phyloP scores from a whole-genome alignment of 306 rosid species.

The Prunus persica region DNA sequence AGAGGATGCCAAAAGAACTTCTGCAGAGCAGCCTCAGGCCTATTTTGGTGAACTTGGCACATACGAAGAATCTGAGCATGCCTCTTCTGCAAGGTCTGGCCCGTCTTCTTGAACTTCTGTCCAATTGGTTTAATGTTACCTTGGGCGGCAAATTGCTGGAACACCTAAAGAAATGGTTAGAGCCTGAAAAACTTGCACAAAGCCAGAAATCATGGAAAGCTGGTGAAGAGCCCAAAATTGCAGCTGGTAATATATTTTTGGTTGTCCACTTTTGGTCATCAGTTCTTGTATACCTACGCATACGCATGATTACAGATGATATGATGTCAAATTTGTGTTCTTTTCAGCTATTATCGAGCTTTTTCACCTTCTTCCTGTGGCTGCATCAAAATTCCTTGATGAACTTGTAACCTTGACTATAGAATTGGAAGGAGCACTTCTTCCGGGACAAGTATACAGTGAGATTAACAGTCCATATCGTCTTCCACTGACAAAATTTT shows the following conservation, averaged over 20 bases:
- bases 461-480: conserved; percentile 98
- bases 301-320: conserved; percentile 17
- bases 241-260: conserved; percentile 67
- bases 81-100: conserved; percentile 99
- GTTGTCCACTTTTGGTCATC: conserved; percentile 22
- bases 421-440: conserved; percentile 98
- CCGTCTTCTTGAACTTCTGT: conserved; percentile 89
- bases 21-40: conserved; percentile 97
- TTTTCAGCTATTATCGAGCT: conserved; percentile 95
- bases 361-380: conserved; percentile 92
- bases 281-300: conserved; percentile 23
- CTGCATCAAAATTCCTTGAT: conserved; percentile 96
- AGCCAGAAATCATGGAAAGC: conserved; percentile 98
- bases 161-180: conserved; percentile 98
- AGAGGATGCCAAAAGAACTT: conserved; percentile 95
- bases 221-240: conserved; percentile 99
- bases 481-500: conserved; percentile 82
- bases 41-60: conserved; percentile 92
- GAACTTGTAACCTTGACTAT: conserved; percentile 96
- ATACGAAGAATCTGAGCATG: conserved; percentile 94
- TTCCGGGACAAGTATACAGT: conserved; percentile 91
- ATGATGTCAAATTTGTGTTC: conserved; percentile 22
- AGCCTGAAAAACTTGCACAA: conserved; percentile 97
- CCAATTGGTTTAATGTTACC: conserved; percentile 98
- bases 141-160: conserved; percentile 90